Base-by-base conservation (phyloP, 163 green algal genomes). In the Scenedesmus sp. region DNA sequence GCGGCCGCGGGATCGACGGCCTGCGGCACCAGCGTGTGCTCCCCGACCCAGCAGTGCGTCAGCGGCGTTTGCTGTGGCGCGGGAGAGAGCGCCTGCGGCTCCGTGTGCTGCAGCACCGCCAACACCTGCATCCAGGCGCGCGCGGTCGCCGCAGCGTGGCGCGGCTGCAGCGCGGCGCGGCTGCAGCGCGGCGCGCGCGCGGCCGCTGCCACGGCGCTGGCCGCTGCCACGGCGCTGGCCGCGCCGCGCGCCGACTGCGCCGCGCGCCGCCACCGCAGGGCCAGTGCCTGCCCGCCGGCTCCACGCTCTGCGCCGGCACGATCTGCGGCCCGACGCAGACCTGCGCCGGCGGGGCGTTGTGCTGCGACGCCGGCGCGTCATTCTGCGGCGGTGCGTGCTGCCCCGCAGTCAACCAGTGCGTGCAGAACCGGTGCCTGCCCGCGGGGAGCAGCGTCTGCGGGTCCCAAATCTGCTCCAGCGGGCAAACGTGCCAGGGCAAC, bases 401-500 rank as follows among this genome's bases (percentile, higher is more conserved):
- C 39, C 33, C 69, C 20, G 22, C 22, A 28, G 54, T 34, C 53
- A 56, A 45, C 22, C 57, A 28, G 34, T 77, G 69, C 36, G 45
- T 50, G 13, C 14, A 36, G 34, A 67, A 67, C 54, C 9, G 13
- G 39, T 77, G 69, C 54, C 20, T 77, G n/a, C 13, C 31, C 15
- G n/a, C 53, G 31, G 69, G 69, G 22, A 47, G 26, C 11, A 58
- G n/a, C 18, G 18, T 67, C 24, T 77, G 69, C n/a, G 69, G 69
- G 26, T 34, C 20, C 31, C 39, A 5, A 13, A 17, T 77, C 17
- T 77, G 69, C 54, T 58, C 17, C 17, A 34, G 33, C 24, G 58
- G 53, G n/a, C 69, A 77, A 26, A 77, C 69, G n/a, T 77, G 69
- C n/a, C 69, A 77, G 69, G 69, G 69, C 13, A 44, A 28, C 26